These are phyloP conservation scores for Colletotrichum sidae DNA, from an alignment of 2,329 filamentous ascomycete genomes.

Conservation along the genomic window DNA sequence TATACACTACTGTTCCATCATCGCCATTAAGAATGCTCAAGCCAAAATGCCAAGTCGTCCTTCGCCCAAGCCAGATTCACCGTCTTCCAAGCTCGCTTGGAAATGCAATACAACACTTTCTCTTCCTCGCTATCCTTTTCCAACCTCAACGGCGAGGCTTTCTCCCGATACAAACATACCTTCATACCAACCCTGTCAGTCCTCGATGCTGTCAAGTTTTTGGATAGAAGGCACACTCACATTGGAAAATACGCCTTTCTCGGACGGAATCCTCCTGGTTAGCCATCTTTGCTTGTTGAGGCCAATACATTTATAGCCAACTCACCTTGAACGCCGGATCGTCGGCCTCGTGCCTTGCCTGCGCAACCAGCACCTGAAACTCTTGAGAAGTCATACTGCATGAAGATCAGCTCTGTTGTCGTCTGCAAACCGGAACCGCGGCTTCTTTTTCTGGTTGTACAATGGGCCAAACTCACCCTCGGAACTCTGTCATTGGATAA, in stretches of 20 bases:
- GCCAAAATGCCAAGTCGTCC: neutral
- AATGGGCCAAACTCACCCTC: conserved; percentile 52
- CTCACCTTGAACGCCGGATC: conserved; percentile 68
- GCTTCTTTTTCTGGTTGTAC: neutral
- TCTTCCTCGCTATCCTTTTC: neutral
- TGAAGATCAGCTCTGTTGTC: conserved; percentile 40
- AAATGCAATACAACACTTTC: conserved; percentile 5
- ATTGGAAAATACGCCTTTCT: conserved; percentile 70
- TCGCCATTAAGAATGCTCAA: conserved; percentile 9
- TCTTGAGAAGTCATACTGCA: conserved; percentile 68
- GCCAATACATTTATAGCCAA: neutral
- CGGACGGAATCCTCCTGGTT: conserved; percentile 9
- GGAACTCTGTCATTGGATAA: conserved; percentile 66
- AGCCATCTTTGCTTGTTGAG: neutral
- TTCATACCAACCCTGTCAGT: conserved; percentile 42
- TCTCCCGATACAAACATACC: conserved; percentile 72
- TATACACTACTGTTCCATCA: conserved; percentile 26
- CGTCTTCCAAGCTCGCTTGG: conserved; percentile 3
- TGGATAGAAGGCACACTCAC: conserved; percentile 55
- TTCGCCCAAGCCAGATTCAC: neutral
- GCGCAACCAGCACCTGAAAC: conserved; percentile 66
- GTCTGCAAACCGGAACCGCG: too few relatives aligned
- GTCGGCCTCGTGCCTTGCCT: conserved; percentile 65
- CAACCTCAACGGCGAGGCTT: conserved; percentile 56
- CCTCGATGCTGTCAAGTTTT: neutral